Percentiles rank a stretch among this genome's conserved stretches.
Conservation (phyloP, 768 basidiomycete species). For the Lactarius sanguifluus region DNA sequence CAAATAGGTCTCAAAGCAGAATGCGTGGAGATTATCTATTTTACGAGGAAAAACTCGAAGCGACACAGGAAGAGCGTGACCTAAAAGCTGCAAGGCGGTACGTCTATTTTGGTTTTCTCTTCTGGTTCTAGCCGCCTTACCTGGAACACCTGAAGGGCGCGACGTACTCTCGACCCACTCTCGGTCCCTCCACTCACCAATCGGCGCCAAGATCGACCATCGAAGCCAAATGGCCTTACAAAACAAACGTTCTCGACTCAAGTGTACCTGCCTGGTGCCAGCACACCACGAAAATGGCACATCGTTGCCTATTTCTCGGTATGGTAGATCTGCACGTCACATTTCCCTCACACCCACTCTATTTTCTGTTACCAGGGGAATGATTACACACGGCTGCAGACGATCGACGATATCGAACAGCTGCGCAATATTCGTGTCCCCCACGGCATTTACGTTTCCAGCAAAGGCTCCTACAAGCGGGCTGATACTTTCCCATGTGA, state of each 20-base stretch:
- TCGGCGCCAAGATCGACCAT: constrained; percentile 72
- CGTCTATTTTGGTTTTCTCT: constrained; percentile 17
- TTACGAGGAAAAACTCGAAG: constrained; percentile 82
- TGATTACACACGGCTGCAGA: constrained; percentile 68
- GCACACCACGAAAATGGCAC: constrained; percentile 73
- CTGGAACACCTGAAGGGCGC: constrained; percentile 43
- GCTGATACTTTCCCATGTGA: constrained; percentile 34
- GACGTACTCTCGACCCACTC: constrained; percentile 59
- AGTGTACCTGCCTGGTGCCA: constrained; percentile 60
- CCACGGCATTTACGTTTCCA: constrained; percentile 69
- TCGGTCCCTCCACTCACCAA: constrained; percentile 57
- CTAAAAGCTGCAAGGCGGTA: constrained; percentile 78
- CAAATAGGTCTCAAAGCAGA: constrained; percentile 72
- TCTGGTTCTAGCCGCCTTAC: constrained; percentile 6
- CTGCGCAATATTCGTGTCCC: constrained; percentile 67
- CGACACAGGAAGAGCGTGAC: constrained; percentile 75
- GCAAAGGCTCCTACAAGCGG: constrained; percentile 45
- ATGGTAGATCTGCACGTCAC: constrained; percentile 31
- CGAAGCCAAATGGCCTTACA: constrained; percentile 77
- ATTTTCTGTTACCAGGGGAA: constrained; percentile 47
- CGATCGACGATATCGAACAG: constrained; percentile 73
- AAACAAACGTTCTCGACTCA: constrained; percentile 85
- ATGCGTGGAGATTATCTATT: constrained; percentile 83
- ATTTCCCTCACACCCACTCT: constrained; percentile 13
- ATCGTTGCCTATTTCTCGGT: constrained; percentile 82